A percentile compares a stretch with the other conserved stretches of the same genome.
These are phyloP conservation scores for Ceratobasidium sp. DNA, from an alignment of 1,284 basidiomycete species.

Conservation along the genomic window DNA sequence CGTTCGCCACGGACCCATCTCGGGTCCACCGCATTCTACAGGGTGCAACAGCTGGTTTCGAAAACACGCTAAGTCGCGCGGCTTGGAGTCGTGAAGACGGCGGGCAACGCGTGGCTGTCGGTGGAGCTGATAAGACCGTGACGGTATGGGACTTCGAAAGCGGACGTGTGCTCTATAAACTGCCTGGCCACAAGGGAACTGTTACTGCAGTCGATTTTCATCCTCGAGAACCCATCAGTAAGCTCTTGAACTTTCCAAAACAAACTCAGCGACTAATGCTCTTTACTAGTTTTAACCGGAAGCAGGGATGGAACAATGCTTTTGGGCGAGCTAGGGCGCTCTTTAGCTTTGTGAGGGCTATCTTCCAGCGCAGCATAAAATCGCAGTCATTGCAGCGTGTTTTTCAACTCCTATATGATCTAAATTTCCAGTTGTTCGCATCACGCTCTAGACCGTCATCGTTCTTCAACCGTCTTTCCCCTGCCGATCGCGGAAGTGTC, in stretches of 20 bases:
- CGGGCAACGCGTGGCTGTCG: constrained; percentile 78
- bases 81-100: constrained; percentile 86
- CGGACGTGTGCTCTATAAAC: constrained; percentile 87
- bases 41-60: constrained; percentile 91
- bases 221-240: constrained; percentile 91
- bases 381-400: constrained; percentile 29
- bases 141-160: constrained; percentile 95
- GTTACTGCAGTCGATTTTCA: constrained; percentile 92
- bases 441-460: constrained; percentile 31
- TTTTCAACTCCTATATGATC: constrained; percentile 20
- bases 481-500: neutral
- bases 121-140: constrained; percentile 85
- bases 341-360: constrained; percentile 38
- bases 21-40: constrained; percentile 83
- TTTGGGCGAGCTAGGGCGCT: constrained; percentile 84
- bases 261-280: neutral
- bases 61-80: constrained; percentile 81
- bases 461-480: constrained; percentile 14
- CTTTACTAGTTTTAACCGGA: constrained; percentile 73
- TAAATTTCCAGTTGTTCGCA: constrained; percentile 7
- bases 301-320: constrained; percentile 92
- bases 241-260: constrained; percentile 53
- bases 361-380: constrained; percentile 5
- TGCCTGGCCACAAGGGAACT: constrained; percentile 94
- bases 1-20: constrained; percentile 85